A percentile compares a stretch with the other conserved stretches of the same genome.
These are phyloP conservation scores for Metarhizium guizhouense DNA, from an alignment of 2,329 filamentous ascomycete species.

Conservation along the genomic window DNA sequence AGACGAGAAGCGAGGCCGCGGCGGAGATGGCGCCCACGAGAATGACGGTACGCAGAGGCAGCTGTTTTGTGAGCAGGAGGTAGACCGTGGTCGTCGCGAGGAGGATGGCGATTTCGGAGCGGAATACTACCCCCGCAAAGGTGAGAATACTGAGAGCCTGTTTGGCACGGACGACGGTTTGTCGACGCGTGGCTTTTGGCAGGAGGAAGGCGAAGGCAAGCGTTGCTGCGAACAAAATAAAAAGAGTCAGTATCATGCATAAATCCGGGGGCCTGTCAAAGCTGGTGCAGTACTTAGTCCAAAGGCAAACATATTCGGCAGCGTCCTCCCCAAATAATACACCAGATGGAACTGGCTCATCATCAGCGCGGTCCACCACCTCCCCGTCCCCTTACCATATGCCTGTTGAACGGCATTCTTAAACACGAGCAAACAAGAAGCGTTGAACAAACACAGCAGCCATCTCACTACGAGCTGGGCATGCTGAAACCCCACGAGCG, in stretches of 20 bases:
- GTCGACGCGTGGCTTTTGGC: conserved; percentile 20
- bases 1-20: conserved; percentile 55
- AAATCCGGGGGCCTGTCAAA: neutral
- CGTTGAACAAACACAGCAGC: conserved; percentile 72
- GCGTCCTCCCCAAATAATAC: conserved; percentile 83
- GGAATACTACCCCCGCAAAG: conserved; percentile 74
- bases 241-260: neutral
- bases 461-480: conserved; percentile 59
- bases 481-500: conserved; percentile 44
- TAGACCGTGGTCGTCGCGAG: conserved; percentile 59
- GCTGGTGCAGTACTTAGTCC: conserved; percentile 56
- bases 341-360: conserved; percentile 84
- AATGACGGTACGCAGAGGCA: conserved; percentile 50
- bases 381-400: conserved; percentile 58
- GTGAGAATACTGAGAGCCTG: conserved; percentile 68
- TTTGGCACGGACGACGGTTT: conserved; percentile 38
- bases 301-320: conserved; percentile 97
- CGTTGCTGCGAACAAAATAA: conserved; percentile 42
- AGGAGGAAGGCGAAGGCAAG: conserved; percentile 47
- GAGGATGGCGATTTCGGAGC: conserved; percentile 79
- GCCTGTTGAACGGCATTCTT: conserved; percentile 51
- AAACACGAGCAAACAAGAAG: conserved; percentile 57
- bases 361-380: conserved; percentile 75
- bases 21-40: conserved; percentile 58
- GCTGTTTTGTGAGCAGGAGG: conserved; percentile 47